Percentiles rank a stretch among this genome's conserved stretches.
These are phyloP conservation scores for Coniochaeta sp. DNA, from an alignment of 2,329 filamentous ascomycete species.

Conservation along the genomic window DNA sequence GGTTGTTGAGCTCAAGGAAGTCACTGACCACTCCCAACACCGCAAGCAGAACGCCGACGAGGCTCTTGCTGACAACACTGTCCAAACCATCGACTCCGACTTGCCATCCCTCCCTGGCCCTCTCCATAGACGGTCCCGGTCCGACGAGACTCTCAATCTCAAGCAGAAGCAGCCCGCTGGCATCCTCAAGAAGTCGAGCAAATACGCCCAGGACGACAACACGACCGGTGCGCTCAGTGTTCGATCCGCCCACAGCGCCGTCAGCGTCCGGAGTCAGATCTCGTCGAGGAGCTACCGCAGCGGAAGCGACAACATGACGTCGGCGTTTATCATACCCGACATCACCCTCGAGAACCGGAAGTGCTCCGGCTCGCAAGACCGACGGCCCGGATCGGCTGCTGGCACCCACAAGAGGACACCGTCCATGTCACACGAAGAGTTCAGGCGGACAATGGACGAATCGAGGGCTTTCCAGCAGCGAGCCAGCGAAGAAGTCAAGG, in stretches of 20 bases:
- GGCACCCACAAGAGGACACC: neutral
- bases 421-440: neutral
- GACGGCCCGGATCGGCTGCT: neutral
- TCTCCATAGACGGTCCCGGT: constrained; percentile 11
- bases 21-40: constrained; percentile 5
- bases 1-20: constrained; percentile 19
- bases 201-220: constrained; percentile 21
- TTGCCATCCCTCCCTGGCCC: constrained; percentile 16
- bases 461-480: neutral
- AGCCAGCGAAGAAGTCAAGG: neutral
- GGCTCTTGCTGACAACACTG: constrained; percentile 13
- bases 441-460: neutral
- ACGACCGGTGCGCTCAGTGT: constrained; percentile 25
- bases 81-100: constrained; percentile 20
- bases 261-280: constrained; percentile 13
- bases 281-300: constrained; percentile 15
- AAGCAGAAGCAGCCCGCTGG: constrained; percentile 16
- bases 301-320: constrained; percentile 48
- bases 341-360: constrained; percentile 34
- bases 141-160: constrained; percentile 10
- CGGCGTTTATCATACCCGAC: constrained; percentile 51
- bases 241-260: constrained; percentile 23
- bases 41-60: constrained; percentile 12
- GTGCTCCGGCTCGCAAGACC: neutral
- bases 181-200: constrained; percentile 28